Conservation (phyloP, 345 rosid species). For the Boechera retrofracta region DNA sequence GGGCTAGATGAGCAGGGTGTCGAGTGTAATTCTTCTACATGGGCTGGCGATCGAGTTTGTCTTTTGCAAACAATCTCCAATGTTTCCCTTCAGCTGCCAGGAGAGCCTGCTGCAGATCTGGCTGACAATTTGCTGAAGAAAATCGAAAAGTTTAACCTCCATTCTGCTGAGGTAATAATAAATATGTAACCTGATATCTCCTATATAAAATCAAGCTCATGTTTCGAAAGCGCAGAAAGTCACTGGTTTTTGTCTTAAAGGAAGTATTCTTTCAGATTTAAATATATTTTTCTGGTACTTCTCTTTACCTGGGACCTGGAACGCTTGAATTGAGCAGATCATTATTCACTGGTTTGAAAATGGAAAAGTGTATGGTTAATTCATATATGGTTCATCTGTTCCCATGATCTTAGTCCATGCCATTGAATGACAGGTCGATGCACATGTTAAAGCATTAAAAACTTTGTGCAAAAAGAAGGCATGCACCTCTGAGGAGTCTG, state of each 20-base stretch:
- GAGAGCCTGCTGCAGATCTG: conserved; percentile 86
- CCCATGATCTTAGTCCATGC: conserved; percentile 32
- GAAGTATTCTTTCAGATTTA: conserved; percentile 2
- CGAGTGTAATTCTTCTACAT: conserved; percentile 63
- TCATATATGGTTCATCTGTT: conserved; percentile 7
- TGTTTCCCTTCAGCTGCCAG: conserved; percentile 83
- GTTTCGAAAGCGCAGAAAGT: background rate
- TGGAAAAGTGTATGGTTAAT: background rate
- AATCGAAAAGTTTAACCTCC: conserved; percentile 83
- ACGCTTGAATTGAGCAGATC: conserved; percentile 14
- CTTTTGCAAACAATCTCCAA: conserved; percentile 90
- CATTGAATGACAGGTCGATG: conserved; percentile 73
- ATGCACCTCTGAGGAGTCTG: conserved; percentile 61
- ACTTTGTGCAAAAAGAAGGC: conserved; percentile 84
- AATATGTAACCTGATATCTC: background rate
- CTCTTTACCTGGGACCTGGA: conserved; percentile 23
- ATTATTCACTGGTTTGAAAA: conserved; percentile 6
- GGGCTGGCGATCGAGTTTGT: conserved; percentile 93
- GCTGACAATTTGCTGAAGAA: conserved; percentile 80
- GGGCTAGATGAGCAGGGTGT: conserved; percentile 43
- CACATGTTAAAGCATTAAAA: conserved; percentile 90
- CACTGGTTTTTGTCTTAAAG: conserved; percentile 5
- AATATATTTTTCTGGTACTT: conserved; percentile 15
- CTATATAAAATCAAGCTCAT: conserved; percentile 17
- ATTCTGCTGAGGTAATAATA: conserved; percentile 80